A percentile compares a stretch with the other conserved stretches of the same genome.
phyloP scores from a whole-genome alignment of 169 alveolate genomes.

The Cryptosporidium tyzzeri region DNA sequence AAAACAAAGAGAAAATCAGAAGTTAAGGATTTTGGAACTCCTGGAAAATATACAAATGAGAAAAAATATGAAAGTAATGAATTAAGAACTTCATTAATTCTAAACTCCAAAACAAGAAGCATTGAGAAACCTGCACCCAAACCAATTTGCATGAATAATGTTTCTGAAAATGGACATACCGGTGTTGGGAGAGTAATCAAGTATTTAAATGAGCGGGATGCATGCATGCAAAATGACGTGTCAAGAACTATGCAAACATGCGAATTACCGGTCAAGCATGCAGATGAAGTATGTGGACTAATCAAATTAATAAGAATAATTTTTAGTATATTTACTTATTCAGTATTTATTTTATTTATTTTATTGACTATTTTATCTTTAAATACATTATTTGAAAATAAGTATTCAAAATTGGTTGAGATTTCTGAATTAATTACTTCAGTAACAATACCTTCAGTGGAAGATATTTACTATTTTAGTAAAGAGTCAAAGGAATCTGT shows the following conservation, averaged over 20 bases:
- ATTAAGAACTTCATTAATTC: background rate
- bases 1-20: slow-evolving; percentile 12
- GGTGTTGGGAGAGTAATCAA: slow-evolving; percentile 55
- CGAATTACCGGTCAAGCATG: background rate
- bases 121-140: slow-evolving; percentile 49
- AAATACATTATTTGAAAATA: slow-evolving; percentile 13
- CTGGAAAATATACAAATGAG: background rate
- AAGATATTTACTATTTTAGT: slow-evolving; percentile 43
- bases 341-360: slow-evolving; percentile 5
- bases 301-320: background rate
- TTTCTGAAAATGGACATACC: background rate
- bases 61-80: background rate
- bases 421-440: slow-evolving; percentile 19
- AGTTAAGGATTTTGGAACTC: background rate
- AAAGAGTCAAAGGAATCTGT: slow-evolving; percentile 55
- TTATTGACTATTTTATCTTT: slow-evolving; percentile 16
- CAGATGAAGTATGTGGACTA: background rate
- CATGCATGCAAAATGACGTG: slow-evolving; percentile 67
- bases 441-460: slow-evolving; percentile 41
- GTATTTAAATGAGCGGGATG: slow-evolving; percentile 56
- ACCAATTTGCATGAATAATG: background rate
- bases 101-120: slow-evolving; percentile 21
- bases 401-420: slow-evolving; percentile 6
- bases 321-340: background rate
- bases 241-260: slow-evolving; percentile 14